Evolutionary conservation across 1,139 yeast species (phyloP), one percentile per base, ranked within the genome.

Genomic region (Zygosaccharomyces sapae): DNA sequence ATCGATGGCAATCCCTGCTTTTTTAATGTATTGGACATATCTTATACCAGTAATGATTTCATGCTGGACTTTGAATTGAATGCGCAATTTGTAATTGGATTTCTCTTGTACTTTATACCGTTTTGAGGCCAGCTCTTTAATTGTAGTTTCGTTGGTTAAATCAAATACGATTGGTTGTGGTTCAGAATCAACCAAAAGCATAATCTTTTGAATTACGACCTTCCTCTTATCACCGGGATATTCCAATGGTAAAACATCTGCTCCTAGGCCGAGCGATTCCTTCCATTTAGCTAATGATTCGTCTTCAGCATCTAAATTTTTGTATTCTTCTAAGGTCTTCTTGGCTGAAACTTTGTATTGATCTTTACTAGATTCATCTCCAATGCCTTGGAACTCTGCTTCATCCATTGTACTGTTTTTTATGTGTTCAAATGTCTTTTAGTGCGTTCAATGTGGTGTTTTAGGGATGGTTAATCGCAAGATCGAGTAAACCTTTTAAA

Each of bases 201-300:
- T 78, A 79, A 87, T 81, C 61, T 86, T 88, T 41, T 84, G 74
- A 48, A 88, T 78, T 6, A 88, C 95, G 19, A 88, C 95, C 55
- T 79, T 81, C 51, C 96, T 76, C 45, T 72, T 73, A 64, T 89
- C 96, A 24, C 83, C 85, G 3, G 87, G 77, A 45, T 53, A 64
- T 40, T 68, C 76, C 33, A 83, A 79, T 1, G 92, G 88, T 51
- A 83, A 72, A 5, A 72, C 63, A 34, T 82, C 79, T 5, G 79
- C 74, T 33, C 80, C 65, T 52, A 89, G 73, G 0, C 97, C 97
- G 35, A 89, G 73, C 1, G 95, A 85, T 48, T 83, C 88, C 69
- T 90, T 90, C 97, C 97, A 89, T 67, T 86, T 87, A 55, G 86
- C 87, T 56, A 89, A 74, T 37, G 95, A 84, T 68, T 87, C 96